These are phyloP conservation scores for Fusarium miscanthi DNA, from an alignment of 2,329 filamentous ascomycete species.

Conservation along the genomic window DNA sequence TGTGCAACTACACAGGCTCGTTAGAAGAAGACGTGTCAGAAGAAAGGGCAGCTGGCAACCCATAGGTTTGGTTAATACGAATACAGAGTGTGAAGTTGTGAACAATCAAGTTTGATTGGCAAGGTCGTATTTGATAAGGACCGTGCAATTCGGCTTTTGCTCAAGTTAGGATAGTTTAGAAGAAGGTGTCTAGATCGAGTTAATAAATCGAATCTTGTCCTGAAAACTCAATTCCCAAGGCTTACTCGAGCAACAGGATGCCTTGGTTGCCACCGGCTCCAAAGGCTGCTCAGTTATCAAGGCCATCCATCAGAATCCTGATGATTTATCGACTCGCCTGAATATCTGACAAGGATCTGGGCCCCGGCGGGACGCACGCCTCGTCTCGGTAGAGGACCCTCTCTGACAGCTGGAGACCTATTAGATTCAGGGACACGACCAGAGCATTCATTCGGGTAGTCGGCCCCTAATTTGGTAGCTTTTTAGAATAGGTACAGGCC, in stretches of 20 bases:
- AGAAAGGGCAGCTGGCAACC: background rate
- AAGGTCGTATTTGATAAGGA: background rate
- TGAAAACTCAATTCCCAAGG: background rate
- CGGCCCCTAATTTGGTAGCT: conserved; percentile 4
- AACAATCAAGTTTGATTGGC: background rate
- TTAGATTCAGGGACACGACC: conserved; percentile 3
- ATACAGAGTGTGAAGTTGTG: background rate
- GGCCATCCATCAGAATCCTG: background rate
- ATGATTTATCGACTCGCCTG: conserved; percentile 1
- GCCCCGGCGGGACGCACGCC: conserved; percentile 8
- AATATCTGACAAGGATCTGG: conserved; percentile 8
- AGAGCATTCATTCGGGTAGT: background rate
- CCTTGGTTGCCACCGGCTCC: background rate
- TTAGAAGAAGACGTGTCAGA: background rate
- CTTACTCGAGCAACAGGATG: background rate
- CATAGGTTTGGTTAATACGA: background rate
- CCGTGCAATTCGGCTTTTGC: background rate
- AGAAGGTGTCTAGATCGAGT: background rate
- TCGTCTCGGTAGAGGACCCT: conserved; percentile 13
- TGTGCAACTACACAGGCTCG: background rate
- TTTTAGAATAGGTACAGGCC: background rate
- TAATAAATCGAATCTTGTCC: background rate
- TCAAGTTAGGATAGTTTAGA: background rate
- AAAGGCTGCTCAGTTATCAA: background rate
- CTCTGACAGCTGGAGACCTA: background rate